Base-by-base conservation (phyloP, 1,139 yeast species). In the Scheffersomyces segobiensis region DNA sequence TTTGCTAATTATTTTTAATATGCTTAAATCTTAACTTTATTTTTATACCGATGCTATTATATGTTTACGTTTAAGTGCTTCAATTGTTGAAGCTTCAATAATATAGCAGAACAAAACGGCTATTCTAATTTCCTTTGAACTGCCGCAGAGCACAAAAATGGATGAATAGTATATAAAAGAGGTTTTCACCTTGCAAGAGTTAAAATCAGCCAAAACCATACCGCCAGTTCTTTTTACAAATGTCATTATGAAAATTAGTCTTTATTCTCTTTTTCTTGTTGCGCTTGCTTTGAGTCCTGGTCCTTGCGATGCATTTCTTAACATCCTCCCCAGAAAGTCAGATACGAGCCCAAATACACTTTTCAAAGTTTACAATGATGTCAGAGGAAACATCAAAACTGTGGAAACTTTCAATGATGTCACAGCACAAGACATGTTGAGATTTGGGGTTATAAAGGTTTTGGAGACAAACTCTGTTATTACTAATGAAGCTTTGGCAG, bases 21-120 rank as follows among this genome's bases (percentile, higher is more conserved):
- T n/a, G n/a, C n/a, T n/a, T n/a, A n/a, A 24, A 24, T 24, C 26
- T 80, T 72, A 63, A 32, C 3, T 12, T 10, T 12, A 14, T 17
- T 32, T 32, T 32, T 12, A 7, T 32, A 17, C 42, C 42, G 5
- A 3, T 32, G 17, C 42, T 10, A 2, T 2, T 12, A 32, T 32
- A 10, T 32, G 14, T 10, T 2, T 12, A 32, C 12, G 14, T 32
- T 32, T 4, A 12, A 3, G 3, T 32, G 8, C 17, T 32, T 32
- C 42, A 32, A 2, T 32, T 32, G 17, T 10, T 32, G 5, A 12
- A 32, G 17, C 7, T 32, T 32, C 17, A 24, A 10, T 24, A 3
- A 32, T 32, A 14, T 32, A 32, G 42, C 17, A 32, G 42, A 32
- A 4, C 12, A 14, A 32, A 32, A 4, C 12, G 42, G 8, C 1